These are phyloP conservation scores for Dryas integrifolia DNA, from an alignment of 331 rosid species.

Conservation along the genomic window DNA sequence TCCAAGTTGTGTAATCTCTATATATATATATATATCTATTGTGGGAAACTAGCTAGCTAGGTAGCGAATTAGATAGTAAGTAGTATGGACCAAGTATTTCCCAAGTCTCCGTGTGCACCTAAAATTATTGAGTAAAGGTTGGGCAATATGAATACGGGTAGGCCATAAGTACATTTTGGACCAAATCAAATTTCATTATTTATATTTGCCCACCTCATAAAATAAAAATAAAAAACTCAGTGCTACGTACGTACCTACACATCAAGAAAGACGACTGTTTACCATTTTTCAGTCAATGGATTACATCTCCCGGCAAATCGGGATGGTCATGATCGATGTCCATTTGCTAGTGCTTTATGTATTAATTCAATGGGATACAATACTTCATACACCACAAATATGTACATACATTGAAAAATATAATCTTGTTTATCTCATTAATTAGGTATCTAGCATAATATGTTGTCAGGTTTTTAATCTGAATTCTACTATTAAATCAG, in stretches of 20 bases:
- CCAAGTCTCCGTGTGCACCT: conserved; percentile 11
- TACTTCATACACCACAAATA: too few species aligned
- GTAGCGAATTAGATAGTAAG: background rate
- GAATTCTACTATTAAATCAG: too few species aligned
- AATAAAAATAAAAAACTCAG: background rate
- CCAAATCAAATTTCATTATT: conserved; percentile 8
- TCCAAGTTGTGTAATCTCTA: background rate
- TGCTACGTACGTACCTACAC: background rate
- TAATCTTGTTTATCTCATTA: too few species aligned
- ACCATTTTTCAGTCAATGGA: conserved; percentile 12
- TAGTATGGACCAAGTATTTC: conserved; percentile 11
- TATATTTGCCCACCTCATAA: background rate
- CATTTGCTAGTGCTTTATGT: too few species aligned
- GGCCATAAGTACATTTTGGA: conserved; percentile 42
- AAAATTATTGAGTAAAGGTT: conserved; percentile 46
- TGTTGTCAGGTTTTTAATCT: too few species aligned
- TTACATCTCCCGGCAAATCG: background rate
- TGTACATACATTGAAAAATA: too few species aligned
- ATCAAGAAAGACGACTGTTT: conserved; percentile 21
- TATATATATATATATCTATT: background rate
- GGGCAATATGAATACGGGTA: conserved; percentile 45
- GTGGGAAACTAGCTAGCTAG: background rate
- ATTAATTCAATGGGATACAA: too few species aligned
- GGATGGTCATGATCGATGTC: too few species aligned
- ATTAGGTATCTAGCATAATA: too few species aligned